phyloP scores from a whole-genome alignment of 202 grass and related monocot species.

The Zizania palustris region DNA sequence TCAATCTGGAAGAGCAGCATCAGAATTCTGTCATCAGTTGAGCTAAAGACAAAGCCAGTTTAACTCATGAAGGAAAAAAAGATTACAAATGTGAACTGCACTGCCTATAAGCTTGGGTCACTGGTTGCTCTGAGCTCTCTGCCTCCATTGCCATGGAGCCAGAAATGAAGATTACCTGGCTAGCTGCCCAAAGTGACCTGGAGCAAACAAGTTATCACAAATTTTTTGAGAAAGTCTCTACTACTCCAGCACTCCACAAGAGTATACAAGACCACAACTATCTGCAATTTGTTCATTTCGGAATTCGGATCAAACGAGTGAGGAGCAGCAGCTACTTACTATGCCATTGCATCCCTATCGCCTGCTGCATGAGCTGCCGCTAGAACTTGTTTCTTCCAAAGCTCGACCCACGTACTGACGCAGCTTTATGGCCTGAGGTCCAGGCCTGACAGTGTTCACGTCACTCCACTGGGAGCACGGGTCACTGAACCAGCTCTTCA shows the following conservation, averaged over 20 bases:
- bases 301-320: constrained; percentile 1
- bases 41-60: too few species aligned
- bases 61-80: too few species aligned
- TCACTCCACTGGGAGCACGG: constrained; percentile 84
- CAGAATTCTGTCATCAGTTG: too few species aligned
- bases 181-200: neutral
- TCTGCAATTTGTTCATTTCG: neutral
- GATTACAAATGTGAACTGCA: constrained; percentile 22
- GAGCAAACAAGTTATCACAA: neutral
- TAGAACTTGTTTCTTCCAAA: constrained; percentile 60
- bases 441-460: constrained; percentile 64
- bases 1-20: too few species aligned
- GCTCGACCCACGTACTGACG: constrained; percentile 45
- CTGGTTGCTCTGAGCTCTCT: constrained; percentile 9
- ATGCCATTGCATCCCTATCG: constrained; percentile 40
- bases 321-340: constrained; percentile 1
- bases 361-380: constrained; percentile 66
- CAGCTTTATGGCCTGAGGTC: constrained; percentile 62
- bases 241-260: neutral
- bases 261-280: neutral
- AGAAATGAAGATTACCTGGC: too few species aligned
- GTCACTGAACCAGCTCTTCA: constrained; percentile 73
- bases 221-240: constrained; percentile 11
- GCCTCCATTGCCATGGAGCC: neutral
- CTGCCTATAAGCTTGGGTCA: neutral